Percentiles rank a stretch among this genome's conserved stretches.
These are phyloP conservation scores for Delonix regia DNA, from an alignment of 306 rosid species.

Conservation along the genomic window DNA sequence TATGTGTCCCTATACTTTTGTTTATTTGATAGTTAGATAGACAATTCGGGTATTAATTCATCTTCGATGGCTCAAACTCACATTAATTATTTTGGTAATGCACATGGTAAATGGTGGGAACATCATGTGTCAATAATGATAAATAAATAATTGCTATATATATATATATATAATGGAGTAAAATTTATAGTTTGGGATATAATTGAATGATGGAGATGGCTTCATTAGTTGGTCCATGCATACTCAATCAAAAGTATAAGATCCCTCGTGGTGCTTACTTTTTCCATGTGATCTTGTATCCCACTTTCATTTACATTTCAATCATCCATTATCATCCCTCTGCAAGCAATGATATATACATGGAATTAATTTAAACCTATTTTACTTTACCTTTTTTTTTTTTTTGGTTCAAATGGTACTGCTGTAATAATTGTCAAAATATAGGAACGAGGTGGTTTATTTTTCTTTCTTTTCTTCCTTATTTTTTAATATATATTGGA, in stretches of 20 bases:
- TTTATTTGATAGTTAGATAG: background rate
- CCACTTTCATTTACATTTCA: constrained; percentile 35
- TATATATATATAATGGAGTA: constrained; percentile 17
- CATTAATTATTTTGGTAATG: background rate
- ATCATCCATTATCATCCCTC: constrained; percentile 34
- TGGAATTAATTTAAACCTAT: background rate
- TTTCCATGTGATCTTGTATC: constrained; percentile 68
- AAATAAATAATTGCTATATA: background rate
- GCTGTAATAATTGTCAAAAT: background rate
- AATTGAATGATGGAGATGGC: constrained; percentile 47
- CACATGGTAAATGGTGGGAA: constrained; percentile 35
- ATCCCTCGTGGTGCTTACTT: constrained; percentile 60
- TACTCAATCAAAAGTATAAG: constrained; percentile 43
- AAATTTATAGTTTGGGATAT: constrained; percentile 19
- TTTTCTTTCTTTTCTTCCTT: background rate
- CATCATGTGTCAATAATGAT: constrained; percentile 38
- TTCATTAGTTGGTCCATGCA: constrained; percentile 49
- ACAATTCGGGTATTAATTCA: background rate
- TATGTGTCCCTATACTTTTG: background rate
- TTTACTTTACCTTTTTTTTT: background rate
- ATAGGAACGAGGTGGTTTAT: background rate
- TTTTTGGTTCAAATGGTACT: too few species aligned
- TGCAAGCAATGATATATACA: constrained; percentile 4
- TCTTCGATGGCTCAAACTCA: constrained; percentile 1
- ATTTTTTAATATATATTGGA: background rate